Evolutionary conservation across 2,329 filamentous ascomycete genomes (phyloP), one percentile per base, ranked within the genome.

Genomic region (Alternaria sp.): DNA sequence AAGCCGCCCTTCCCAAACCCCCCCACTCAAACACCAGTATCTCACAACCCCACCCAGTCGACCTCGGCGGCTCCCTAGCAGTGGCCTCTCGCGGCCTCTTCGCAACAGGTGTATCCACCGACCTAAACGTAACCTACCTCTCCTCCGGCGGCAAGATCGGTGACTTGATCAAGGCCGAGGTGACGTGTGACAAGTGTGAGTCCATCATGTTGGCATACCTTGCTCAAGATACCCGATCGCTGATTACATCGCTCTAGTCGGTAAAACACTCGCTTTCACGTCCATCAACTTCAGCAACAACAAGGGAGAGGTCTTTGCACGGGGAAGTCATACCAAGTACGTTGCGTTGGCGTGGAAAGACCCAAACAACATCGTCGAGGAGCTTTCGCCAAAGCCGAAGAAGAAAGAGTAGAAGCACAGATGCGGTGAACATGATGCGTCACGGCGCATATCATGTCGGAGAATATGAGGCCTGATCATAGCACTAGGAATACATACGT

Each of bases 321-420:
- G 89, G 62, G 89, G 89, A 4, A 90, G 89, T 70, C 89, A 91
- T 77, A 91, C 89, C 3, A 91, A 91, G 83, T 89, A 87, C 68
- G 82, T 90, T 18, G 84, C 86, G 5, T 68, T 85, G 20, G 88
- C 88, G 4, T 89, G 86, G 84, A 89, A 88, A 69, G 88, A 90
- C 61, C 83, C 85, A 2, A 85, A 87, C 62, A 90, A 90, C 63
- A 88, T 88, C 50, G 83, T 85, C 1, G 86, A 88, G 55, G 84
- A 89, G 71, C 77, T 89, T 44, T 83, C 83, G 55, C 81, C 83
- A 0, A 78, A 72, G 55, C 66, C 63, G 26, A 67, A 69, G 37
- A 74, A 75, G 60, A 71, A 75, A 50, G 61, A 71, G n/a, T 69
- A 69, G 57, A 49, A 1, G 15, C 6, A 58, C n/a, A 61, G 55